A percentile compares a stretch with the other conserved stretches of the same genome.
phyloP scores from a whole-genome alignment of 345 rosid genomes.

The Dipteronia dyeriana region DNA sequence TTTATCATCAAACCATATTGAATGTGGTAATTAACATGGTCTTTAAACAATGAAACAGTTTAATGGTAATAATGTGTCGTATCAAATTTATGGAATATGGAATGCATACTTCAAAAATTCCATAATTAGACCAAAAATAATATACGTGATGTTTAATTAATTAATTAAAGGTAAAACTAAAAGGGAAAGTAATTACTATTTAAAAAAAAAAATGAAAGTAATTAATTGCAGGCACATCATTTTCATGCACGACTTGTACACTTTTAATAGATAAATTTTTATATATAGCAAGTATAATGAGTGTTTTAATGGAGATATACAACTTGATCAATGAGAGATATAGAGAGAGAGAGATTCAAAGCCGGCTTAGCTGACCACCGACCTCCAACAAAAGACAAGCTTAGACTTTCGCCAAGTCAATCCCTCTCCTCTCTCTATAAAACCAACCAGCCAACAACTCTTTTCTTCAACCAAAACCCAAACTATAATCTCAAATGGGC shows the following conservation, averaged over 20 bases:
- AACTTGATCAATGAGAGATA: not conserved
- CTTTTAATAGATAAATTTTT: not conserved
- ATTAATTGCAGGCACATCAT: too few species aligned
- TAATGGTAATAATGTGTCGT: not conserved
- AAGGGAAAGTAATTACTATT: not conserved
- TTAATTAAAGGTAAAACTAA: not conserved
- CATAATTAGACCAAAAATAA: not conserved
- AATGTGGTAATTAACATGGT: too few species aligned
- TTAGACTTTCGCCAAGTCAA: constrained; percentile 29
- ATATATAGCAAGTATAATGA: not conserved
- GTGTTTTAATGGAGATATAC: not conserved
- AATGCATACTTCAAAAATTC: not conserved
- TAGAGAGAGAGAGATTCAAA: constrained; percentile 22
- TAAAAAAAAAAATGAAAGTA: too few species aligned
- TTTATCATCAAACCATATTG: too few species aligned
- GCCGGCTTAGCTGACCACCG: constrained; percentile 69
- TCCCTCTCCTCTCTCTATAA: not conserved
- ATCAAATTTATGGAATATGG: too few species aligned
- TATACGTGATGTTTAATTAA: not conserved
- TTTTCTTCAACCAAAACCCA: not conserved
- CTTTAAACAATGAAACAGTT: not conserved
- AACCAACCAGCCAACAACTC: not conserved
- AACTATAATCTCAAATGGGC: constrained; percentile 39
- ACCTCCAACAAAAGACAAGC: constrained; percentile 21
- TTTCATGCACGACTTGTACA: not conserved